Base-by-base conservation (phyloP, 2,329 filamentous ascomycete genomes). In the Phaeosphaeria sp. region DNA sequence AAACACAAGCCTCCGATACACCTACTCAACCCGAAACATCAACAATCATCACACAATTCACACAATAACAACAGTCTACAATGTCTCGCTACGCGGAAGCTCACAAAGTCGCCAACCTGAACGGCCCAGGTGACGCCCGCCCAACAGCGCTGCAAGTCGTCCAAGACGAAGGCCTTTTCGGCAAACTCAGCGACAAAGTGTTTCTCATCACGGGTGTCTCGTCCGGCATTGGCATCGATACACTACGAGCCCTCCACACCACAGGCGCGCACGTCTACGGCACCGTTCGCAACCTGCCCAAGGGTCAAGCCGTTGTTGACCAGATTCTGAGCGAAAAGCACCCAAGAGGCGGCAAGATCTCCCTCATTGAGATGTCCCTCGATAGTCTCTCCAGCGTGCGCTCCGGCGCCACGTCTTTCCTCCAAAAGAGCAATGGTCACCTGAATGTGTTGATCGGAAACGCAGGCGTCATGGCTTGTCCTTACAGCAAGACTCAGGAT, bases 261-360 rank as follows among this genome's bases (percentile, higher is more conserved):
- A 81, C 83, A 0, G 81, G 82, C 7, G 81, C 81, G 2, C 79
- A 74, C 17, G 61, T 84, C 40, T 82, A 75, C 65, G 67, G 78
- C 17, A 80, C 80, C 2, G 80, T 74, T 2, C 76, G 83, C 9
- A 72, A 82, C 61, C 56, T 80, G 13, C 1, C 33, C n/a, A 36
- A 64, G 59, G 47, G 64, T 53, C 39, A 55, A 55, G 21, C 47
- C 49, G 46, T 46, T 17, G 30, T 60, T 18, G 45, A 46, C 40
- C 39, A 56, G 18, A 53, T 59, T 11, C 24, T 52, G 24, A 42
- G 15, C 25, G 55, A 57, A 21, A 49, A 57, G 15, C 45, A 45
- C 9, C 21, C 27, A 39, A 15, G 15, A 13, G 49, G 49, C 40
- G 65, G 54, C 25, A 56, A 58, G 21, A 53, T 58, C 27, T 21